Percentiles rank a stretch among this genome's conserved stretches.
Conservation (phyloP, 2,329 filamentous ascomycete genomes). For the Penicillium expansum region DNA sequence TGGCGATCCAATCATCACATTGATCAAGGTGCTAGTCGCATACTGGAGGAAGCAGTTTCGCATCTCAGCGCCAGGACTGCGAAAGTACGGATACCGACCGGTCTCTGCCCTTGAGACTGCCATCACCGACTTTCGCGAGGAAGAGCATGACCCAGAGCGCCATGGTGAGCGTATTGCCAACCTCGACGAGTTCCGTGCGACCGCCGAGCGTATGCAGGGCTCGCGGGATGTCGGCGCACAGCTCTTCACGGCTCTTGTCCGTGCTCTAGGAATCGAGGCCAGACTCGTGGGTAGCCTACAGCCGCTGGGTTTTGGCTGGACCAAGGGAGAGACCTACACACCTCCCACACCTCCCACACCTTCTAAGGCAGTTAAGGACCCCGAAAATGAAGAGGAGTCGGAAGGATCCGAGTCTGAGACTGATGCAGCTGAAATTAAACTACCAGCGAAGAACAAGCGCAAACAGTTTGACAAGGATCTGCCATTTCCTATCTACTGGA, state of each 20-base stretch:
- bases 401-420: conserved; percentile 23
- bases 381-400: conserved; percentile 6
- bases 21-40: conserved; percentile 71
- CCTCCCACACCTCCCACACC: conserved; percentile 45
- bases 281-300: conserved; percentile 83
- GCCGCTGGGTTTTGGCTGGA: conserved; percentile 86
- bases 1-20: conserved; percentile 74
- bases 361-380: conserved; percentile 25
- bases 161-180: conserved; percentile 76
- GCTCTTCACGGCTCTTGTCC: conserved; percentile 79
- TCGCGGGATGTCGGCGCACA: conserved; percentile 87
- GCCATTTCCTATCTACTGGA: conserved; percentile 87
- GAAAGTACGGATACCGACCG: conserved; percentile 87
- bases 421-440: conserved; percentile 20
- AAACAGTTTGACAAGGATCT: conserved; percentile 70
- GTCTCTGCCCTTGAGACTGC: conserved; percentile 72
- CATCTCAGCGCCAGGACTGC: conserved; percentile 71
- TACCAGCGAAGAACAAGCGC: conserved; percentile 40
- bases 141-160: conserved; percentile 57
- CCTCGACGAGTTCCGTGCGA: conserved; percentile 64
- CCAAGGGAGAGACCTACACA: conserved; percentile 75
- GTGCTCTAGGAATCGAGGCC: conserved; percentile 77
- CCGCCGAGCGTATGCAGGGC: conserved; percentile 69
- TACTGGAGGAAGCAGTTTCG: conserved; percentile 89
- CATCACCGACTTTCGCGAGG: conserved; percentile 65